These are phyloP conservation scores for Cochlearia excelsa DNA, from an alignment of 345 rosid genomes.

Conservation along the genomic window DNA sequence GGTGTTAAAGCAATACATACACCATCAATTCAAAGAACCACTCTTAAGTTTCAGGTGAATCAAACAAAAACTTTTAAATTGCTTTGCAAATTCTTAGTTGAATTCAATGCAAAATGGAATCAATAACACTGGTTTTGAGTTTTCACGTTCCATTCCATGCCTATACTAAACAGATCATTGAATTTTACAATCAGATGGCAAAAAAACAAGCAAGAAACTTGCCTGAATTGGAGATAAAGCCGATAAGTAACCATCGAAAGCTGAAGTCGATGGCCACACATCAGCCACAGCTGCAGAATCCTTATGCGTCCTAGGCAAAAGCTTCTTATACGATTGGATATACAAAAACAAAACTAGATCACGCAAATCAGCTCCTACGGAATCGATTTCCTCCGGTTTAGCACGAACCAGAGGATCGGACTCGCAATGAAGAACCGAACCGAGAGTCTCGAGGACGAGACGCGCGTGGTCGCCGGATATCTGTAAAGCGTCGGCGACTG, in stretches of 20 bases:
- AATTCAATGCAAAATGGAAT: slow-evolving; percentile 3
- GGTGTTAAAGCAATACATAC: slow-evolving; percentile 6
- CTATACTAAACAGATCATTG: neutral
- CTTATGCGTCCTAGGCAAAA: slow-evolving; percentile 86
- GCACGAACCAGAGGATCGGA: slow-evolving; percentile 69
- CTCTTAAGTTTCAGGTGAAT: neutral
- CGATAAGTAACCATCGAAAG: slow-evolving; percentile 92
- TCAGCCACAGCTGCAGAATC: slow-evolving; percentile 94
- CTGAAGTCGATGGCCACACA: slow-evolving; percentile 99
- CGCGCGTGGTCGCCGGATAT: slow-evolving; percentile 84
- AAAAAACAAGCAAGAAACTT: slow-evolving; percentile 10
- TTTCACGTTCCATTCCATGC: slow-evolving; percentile 1
- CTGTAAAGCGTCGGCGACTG: slow-evolving; percentile 76
- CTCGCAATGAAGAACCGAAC: slow-evolving; percentile 79
- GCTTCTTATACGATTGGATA: slow-evolving; percentile 90
- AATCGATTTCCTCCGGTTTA: slow-evolving; percentile 49
- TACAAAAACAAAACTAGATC: slow-evolving; percentile 85
- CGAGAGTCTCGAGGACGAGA: slow-evolving; percentile 81
- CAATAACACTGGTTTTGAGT: neutral
- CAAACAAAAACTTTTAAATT: slow-evolving; percentile 4
- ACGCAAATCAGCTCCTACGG: slow-evolving; percentile 73
- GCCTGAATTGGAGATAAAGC: slow-evolving; percentile 99
- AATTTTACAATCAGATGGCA: neutral
- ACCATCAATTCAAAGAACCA: slow-evolving; percentile 7
- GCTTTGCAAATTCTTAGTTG: slow-evolving; percentile 7